Evolutionary conservation across 2,329 filamentous ascomycete genomes (phyloP), one percentile per base, ranked within the genome.

Genomic region (Macrophomina tecta): DNA sequence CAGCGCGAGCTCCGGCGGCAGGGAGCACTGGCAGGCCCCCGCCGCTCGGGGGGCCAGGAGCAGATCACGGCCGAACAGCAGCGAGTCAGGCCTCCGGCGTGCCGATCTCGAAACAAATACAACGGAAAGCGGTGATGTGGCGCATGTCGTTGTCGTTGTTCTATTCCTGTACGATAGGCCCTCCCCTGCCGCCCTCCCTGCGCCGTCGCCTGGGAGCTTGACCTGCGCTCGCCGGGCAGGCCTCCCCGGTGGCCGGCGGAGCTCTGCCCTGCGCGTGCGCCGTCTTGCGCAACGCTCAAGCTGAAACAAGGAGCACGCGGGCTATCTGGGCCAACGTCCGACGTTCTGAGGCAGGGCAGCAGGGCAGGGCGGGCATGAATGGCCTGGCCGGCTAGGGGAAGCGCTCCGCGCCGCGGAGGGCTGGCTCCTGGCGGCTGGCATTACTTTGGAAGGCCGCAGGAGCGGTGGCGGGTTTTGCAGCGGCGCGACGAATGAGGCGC

Each of bases 241-340:
- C 36, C n/a, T 36, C 55, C 55, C 55, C 55, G 28, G 55, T 38
- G 36, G 16, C 23, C 30, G 52, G 48, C 48, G 48, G 48, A 28
- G 18, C 18, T 51, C 23, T 51, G 48, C 48, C 18, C 55, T 42
- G 55, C 55, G 55, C 36, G 55, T 61, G 56, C 38, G 62, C 42
- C 36, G 49, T 11, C 30, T 65, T 65, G 62, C 62, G 62, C 62
- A 65, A 65, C 52, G 63, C 52, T 58, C 63, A 65, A 56, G 52
- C 51, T 65, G 63, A 65, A 65, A 65, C 63, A 65, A 52, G 42
- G 63, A 65, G 63, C 9, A 42, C 61, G 52, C 42, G 11, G 42
- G 42, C 42, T 38, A 12, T 9, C 42, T 12, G 30, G 30, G 62
- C 53, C 53, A 58, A 60, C 55, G 55, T 60, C 58, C 30, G 45